Evolutionary conservation across 1,284 basidiomycete species (phyloP).

Genomic region (Naganishia liquefaciens): DNA sequence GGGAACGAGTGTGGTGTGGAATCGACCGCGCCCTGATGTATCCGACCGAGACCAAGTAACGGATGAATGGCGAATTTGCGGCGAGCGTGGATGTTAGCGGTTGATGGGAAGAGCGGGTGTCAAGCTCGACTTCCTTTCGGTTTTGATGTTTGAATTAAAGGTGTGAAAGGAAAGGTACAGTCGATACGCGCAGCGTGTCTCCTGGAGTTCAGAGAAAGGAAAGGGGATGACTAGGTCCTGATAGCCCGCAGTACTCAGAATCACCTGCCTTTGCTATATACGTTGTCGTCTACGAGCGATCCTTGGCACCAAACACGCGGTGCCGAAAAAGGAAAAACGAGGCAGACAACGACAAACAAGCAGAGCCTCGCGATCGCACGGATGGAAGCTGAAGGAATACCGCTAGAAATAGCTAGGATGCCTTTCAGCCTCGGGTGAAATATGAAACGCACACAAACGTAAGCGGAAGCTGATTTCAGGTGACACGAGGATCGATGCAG

Average conservation of each 20-base stretch:
- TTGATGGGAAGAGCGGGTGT: background rate
- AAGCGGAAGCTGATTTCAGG: too few relatives aligned
- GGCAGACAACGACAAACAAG: conserved; percentile 5
- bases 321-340: background rate
- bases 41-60: too few relatives aligned
- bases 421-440: conserved; percentile 1
- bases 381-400: background rate
- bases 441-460: conserved; percentile 2
- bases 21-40: too few relatives aligned
- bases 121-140: background rate
- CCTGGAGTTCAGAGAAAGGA: background rate
- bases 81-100: too few relatives aligned
- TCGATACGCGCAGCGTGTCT: background rate
- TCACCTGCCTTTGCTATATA: background rate
- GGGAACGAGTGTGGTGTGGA: too few relatives aligned
- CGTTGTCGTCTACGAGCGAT: background rate
- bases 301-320: background rate
- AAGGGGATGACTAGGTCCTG: background rate
- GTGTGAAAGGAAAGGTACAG: background rate
- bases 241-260: background rate
- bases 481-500: too few relatives aligned
- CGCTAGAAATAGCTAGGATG: conserved; percentile 1
- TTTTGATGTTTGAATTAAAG: background rate
- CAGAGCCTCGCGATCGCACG: background rate
- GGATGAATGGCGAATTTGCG: too few relatives aligned